Conservation (phyloP, 129 eudicot species). For the Heracleum sosnowskyi region DNA sequence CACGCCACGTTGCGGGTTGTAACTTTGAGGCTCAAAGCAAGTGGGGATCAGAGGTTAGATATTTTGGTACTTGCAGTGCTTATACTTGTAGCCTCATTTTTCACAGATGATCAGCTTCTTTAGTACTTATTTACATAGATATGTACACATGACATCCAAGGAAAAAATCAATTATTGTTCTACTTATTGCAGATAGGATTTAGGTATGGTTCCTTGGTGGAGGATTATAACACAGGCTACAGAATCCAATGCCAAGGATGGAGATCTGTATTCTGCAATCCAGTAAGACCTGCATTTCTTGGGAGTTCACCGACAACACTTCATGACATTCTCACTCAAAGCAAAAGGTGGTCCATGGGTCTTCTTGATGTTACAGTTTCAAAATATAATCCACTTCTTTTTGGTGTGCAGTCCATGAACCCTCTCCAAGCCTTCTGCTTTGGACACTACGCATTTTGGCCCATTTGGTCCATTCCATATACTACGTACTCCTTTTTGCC, state of each 20-base stretch:
- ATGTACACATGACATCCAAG: too few species aligned
- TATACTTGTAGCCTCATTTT: conserved; percentile 1
- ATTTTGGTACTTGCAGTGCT: background rate
- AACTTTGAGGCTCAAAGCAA: conserved; percentile 35
- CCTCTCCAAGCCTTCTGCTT: conserved; percentile 26
- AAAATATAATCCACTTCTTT: conserved; percentile 28
- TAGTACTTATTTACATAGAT: background rate
- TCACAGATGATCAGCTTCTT: conserved; percentile 21
- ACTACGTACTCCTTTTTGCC: conserved; percentile 41
- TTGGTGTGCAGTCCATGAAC: conserved; percentile 23
- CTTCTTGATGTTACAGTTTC: conserved; percentile 28
- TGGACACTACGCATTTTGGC: conserved; percentile 27
- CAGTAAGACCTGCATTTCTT: conserved; percentile 43
- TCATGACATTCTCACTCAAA: conserved; percentile 32
- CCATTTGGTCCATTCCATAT: conserved; percentile 40
- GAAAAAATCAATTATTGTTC: background rate
- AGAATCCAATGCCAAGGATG: conserved; percentile 45
- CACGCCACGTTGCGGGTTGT: conserved; percentile 38
- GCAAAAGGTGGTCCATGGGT: conserved; percentile 55
- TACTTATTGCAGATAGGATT: conserved; percentile 41
- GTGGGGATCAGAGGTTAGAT: conserved; percentile 54
- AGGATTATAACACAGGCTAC: conserved; percentile 37
- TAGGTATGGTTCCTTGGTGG: conserved; percentile 53
- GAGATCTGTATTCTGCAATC: conserved; percentile 37
- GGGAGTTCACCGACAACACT: conserved; percentile 40